Percentiles rank a stretch among this genome's conserved stretches.
Conservation (phyloP, 495 filamentous ascomycete species). For the Aspergillus diversus region DNA sequence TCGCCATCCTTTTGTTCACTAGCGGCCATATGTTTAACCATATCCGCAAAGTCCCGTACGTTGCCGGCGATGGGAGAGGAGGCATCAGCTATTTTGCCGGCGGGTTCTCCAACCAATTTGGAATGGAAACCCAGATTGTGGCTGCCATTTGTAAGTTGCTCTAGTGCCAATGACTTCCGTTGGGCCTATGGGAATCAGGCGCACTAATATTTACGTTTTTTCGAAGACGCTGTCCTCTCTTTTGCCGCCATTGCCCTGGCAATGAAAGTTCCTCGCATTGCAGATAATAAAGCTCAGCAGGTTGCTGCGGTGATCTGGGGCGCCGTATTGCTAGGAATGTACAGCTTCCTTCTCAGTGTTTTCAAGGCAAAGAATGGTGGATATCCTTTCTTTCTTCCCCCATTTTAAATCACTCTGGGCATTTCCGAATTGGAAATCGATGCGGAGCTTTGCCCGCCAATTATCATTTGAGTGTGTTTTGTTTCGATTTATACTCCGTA, state of each 20-base stretch:
- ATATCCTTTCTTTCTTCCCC: constrained; percentile 92
- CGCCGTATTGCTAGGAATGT: constrained; percentile 74
- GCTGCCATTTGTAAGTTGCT: constrained; percentile 89
- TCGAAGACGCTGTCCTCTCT: constrained; percentile 83
- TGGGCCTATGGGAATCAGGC: not conserved
- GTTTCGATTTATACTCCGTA: too few relatives aligned
- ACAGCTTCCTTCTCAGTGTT: constrained; percentile 91
- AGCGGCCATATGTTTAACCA: constrained; percentile 99
- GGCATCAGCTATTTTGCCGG: constrained; percentile 90
- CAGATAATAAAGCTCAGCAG: constrained; percentile 76
- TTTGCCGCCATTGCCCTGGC: constrained; percentile 89
- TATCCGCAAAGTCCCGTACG: constrained; percentile 95
- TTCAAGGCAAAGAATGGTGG: constrained; percentile 95
- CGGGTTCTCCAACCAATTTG: constrained; percentile 94
- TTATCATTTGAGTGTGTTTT: too few relatives aligned
- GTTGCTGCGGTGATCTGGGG: constrained; percentile 83
- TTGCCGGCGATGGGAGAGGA: constrained; percentile 81
- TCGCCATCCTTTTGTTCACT: constrained; percentile 91
- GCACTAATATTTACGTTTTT: constrained; percentile 18
- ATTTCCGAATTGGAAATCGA: not conserved
- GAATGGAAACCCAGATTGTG: constrained; percentile 94
- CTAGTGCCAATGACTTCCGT: not conserved
- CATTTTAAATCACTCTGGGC: constrained; percentile 60
- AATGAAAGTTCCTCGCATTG: constrained; percentile 86
- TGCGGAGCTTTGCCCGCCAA: too few relatives aligned